Evolutionary conservation across 2,329 filamentous ascomycete species (phyloP).

Genomic region (Blastomyces silverae): DNA sequence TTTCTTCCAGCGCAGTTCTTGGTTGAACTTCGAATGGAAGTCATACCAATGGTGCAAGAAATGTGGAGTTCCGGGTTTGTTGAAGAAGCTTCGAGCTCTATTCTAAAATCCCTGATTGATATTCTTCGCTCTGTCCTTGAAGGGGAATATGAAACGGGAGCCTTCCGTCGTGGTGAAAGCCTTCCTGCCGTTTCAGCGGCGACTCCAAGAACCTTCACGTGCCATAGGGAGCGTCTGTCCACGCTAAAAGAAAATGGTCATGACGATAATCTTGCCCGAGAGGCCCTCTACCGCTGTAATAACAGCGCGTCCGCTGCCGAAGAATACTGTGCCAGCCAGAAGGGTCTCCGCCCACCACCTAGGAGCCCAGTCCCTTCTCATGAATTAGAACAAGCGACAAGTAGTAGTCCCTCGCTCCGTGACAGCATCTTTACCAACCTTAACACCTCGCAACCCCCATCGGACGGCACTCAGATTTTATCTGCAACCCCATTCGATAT

Average conservation of each 20-base stretch:
- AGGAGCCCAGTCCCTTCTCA: slow-evolving; percentile 61
- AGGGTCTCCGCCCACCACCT: slow-evolving; percentile 50
- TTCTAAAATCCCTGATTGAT: slow-evolving; percentile 72
- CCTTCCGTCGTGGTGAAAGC: slow-evolving; percentile 57
- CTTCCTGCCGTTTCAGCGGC: slow-evolving; percentile 44
- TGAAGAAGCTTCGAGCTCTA: slow-evolving; percentile 69
- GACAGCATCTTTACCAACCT: slow-evolving; percentile 18
- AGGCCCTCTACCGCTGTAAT: slow-evolving; percentile 77
- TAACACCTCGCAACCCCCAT: not conserved
- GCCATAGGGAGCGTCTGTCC: slow-evolving; percentile 45
- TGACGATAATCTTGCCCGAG: slow-evolving; percentile 59
- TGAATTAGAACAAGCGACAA: slow-evolving; percentile 42
- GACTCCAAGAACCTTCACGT: slow-evolving; percentile 47
- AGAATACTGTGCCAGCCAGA: slow-evolving; percentile 68
- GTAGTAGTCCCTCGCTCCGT: slow-evolving; percentile 13
- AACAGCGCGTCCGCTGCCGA: slow-evolving; percentile 54
- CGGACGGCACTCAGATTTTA: not conserved
- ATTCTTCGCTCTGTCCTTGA: slow-evolving; percentile 72
- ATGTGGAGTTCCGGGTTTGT: slow-evolving; percentile 83
- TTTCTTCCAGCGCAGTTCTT: slow-evolving; percentile 69
- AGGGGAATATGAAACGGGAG: slow-evolving; percentile 66
- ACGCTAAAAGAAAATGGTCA: slow-evolving; percentile 44
- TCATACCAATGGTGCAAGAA: slow-evolving; percentile 66
- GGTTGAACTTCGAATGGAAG: slow-evolving; percentile 73
- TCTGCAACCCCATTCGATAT: slow-evolving; percentile 9